phyloP scores from a whole-genome alignment of 495 filamentous ascomycete species.

The Patellaria atrata region DNA sequence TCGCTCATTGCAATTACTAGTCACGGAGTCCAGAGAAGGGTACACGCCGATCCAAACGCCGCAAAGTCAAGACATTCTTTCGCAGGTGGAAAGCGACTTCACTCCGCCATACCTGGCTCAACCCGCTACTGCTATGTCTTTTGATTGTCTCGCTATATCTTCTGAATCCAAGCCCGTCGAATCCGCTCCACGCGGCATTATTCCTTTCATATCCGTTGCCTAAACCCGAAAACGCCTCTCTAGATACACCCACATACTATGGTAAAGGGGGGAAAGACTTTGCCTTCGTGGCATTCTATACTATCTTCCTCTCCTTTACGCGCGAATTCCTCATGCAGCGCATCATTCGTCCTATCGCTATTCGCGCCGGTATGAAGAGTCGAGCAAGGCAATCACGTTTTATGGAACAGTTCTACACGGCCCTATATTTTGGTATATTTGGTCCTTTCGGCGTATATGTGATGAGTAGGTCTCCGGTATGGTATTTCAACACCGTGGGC shows the following conservation, averaged over 20 bases:
- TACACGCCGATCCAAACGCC: constrained; percentile 28
- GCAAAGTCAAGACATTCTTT: constrained; percentile 24
- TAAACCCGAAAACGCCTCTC: constrained; percentile 30
- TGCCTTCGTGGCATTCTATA: constrained; percentile 82
- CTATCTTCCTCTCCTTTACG: constrained; percentile 74
- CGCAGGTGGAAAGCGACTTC: constrained; percentile 25
- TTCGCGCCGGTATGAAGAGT: constrained; percentile 51
- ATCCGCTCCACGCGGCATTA: constrained; percentile 73
- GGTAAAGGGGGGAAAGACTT: constrained; percentile 80
- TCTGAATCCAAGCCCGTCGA: constrained; percentile 63
- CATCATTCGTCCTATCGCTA: constrained; percentile 64
- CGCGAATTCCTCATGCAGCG: constrained; percentile 97
- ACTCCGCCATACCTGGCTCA: constrained; percentile 36
- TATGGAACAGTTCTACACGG: constrained; percentile 97
- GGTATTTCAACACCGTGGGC: constrained; percentile 88
- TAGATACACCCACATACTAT: constrained; percentile 48
- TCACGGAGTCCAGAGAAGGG: constrained; percentile 11
- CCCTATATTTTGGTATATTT: constrained; percentile 80
- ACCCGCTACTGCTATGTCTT: constrained; percentile 56
- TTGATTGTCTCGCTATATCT: constrained; percentile 54
- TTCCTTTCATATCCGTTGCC: constrained; percentile 85
- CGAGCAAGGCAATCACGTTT: constrained; percentile 77
- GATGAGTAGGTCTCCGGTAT: constrained; percentile 81
- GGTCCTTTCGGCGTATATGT: constrained; percentile 83
- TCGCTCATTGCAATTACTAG: constrained; percentile 2